Evolutionary conservation across 2,329 filamentous ascomycete species (phyloP).

Genomic region (Xylariaceae sp.): DNA sequence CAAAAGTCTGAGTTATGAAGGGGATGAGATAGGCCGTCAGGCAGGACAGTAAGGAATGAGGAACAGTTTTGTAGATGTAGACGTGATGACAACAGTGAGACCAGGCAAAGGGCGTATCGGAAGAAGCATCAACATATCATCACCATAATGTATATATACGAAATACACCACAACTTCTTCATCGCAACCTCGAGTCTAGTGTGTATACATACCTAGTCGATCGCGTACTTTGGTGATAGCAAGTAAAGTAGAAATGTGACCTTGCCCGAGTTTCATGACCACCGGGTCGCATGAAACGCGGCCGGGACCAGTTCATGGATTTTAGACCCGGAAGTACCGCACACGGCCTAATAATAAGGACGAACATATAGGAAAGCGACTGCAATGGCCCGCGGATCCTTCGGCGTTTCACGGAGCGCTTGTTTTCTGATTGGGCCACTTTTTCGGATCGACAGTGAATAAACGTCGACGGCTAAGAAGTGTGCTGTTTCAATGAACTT

Average conservation of each 20-base stretch:
- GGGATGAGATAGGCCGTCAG: conserved; percentile 13
- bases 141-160: background rate
- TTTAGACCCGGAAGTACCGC: background rate
- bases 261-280: background rate
- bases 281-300: background rate
- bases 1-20: conserved; percentile 10
- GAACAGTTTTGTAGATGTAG: conserved; percentile 18
- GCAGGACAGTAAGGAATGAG: conserved; percentile 8
- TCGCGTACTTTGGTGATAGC: background rate
- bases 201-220: background rate
- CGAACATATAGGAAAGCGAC: background rate
- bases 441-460: background rate
- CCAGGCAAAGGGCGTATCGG: background rate
- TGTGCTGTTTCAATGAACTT: background rate
- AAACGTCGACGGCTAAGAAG: background rate
- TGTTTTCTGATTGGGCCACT: background rate
- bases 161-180: background rate
- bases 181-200: background rate
- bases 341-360: background rate
- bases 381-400: background rate
- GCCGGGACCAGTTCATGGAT: background rate
- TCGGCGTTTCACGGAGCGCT: background rate
- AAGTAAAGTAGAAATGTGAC: background rate
- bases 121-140: background rate
- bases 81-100: background rate